Percentiles rank a stretch among this genome's conserved stretches.
phyloP scores from a whole-genome alignment of 306 rosid species.

The Begonia fuchsioides region DNA sequence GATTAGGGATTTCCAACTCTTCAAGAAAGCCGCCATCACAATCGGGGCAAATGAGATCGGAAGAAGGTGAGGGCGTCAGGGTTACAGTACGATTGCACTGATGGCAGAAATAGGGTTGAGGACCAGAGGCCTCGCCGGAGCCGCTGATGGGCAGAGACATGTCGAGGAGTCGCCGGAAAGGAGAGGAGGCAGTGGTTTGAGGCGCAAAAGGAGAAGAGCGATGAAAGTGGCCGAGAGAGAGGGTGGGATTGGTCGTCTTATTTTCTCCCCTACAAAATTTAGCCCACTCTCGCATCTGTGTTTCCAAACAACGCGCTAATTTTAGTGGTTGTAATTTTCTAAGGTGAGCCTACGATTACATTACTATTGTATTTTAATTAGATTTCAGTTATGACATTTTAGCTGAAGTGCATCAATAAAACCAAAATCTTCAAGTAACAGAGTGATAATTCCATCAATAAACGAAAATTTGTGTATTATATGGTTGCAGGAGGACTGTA shows the following conservation, averaged over 20 bases:
- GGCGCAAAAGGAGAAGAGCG: background rate
- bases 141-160: slow-evolving; percentile 59
- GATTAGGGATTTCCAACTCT: slow-evolving; percentile 47
- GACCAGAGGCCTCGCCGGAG: slow-evolving; percentile 17
- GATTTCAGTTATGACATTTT: no score
- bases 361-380: no score
- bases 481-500: no score
- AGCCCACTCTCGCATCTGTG: no score
- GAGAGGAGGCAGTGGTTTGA: background rate
- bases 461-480: no score
- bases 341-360: no score
- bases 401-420: no score
- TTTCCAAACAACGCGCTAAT: no score
- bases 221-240: background rate
- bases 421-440: no score
- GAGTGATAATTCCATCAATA: no score
- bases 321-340: no score
- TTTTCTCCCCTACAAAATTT: no score
- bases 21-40: slow-evolving; percentile 60
- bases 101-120: slow-evolving; percentile 59
- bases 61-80: slow-evolving; percentile 31
- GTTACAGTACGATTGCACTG: slow-evolving; percentile 49
- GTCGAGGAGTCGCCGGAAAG: background rate
- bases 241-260: background rate
- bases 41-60: slow-evolving; percentile 54